phyloP scores from a whole-genome alignment of 2,329 filamentous ascomycete species.

The Teratosphaeria pseudoeucalypti region DNA sequence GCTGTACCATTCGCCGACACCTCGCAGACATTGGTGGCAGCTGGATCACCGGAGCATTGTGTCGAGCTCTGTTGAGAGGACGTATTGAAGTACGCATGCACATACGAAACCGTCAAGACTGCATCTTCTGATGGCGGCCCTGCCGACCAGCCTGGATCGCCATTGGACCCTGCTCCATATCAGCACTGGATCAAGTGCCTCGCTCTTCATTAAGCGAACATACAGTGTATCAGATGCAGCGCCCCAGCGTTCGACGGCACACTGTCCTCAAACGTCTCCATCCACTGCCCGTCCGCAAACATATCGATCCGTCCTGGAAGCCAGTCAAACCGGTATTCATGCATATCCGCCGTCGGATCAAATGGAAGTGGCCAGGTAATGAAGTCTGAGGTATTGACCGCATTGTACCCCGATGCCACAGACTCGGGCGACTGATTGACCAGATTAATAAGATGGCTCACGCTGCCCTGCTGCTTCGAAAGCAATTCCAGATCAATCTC shows the following conservation, averaged over 20 bases:
- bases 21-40: not conserved
- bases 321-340: constrained; percentile 76
- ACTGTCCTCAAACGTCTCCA: constrained; percentile 42
- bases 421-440: constrained; percentile 62
- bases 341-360: constrained; percentile 53
- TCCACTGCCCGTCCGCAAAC: constrained; percentile 52
- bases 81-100: constrained; percentile 68
- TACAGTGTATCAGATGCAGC: constrained; percentile 44
- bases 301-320: constrained; percentile 52
- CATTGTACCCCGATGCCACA: constrained; percentile 50
- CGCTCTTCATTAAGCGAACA: not conserved
- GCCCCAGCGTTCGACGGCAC: constrained; percentile 51
- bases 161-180: constrained; percentile 3
- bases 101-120: constrained; percentile 53
- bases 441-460: constrained; percentile 55
- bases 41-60: not conserved
- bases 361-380: constrained; percentile 51
- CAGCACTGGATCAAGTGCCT: no score
- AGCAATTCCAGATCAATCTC: constrained; percentile 73
- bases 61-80: not conserved
- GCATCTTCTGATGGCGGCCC: constrained; percentile 58
- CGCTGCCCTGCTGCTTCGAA: constrained; percentile 38
- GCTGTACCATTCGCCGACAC: not conserved
- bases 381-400: constrained; percentile 49
- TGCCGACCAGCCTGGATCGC: constrained; percentile 48